These are phyloP conservation scores for Saccharomyces pastorianus DNA, from an alignment of 1,139 yeast genomes.

Conservation along the genomic window DNA sequence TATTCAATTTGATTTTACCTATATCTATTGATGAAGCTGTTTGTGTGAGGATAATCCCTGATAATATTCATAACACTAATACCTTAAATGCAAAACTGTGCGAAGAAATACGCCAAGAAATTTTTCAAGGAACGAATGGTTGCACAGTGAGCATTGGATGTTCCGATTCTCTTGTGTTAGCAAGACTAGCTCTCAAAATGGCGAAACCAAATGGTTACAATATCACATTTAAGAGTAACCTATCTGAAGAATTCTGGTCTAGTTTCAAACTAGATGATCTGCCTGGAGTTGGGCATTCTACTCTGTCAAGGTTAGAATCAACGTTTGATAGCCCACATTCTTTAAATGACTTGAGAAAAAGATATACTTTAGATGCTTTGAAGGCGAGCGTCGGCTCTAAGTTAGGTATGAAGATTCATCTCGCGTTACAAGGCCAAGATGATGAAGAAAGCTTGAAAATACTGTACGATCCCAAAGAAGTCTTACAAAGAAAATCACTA, in stretches of 20 bases:
- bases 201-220: conserved; percentile 76
- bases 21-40: conserved; percentile 89
- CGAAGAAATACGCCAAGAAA: conserved; percentile 36
- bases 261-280: conserved; percentile 45
- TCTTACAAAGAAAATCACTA: conserved; percentile 59
- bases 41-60: conserved; percentile 48
- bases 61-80: not conserved
- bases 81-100: conserved; percentile 17
- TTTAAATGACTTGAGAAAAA: conserved; percentile 5
- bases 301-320: conserved; percentile 37
- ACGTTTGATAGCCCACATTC: conserved; percentile 4
- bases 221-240: conserved; percentile 32
- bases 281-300: conserved; percentile 79
- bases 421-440: conserved; percentile 52
- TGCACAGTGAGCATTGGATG: conserved; percentile 77
- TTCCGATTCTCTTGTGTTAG: conserved; percentile 62
- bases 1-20: conserved; percentile 56
- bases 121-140: conserved; percentile 41
- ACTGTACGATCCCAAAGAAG: conserved; percentile 34
- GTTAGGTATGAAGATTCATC: conserved; percentile 51
- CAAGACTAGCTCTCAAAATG: conserved; percentile 61
- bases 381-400: conserved; percentile 53
- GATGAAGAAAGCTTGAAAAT: conserved; percentile 31
- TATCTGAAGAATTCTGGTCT: conserved; percentile 37
- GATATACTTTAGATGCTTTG: conserved; percentile 26